Evolutionary conservation across 768 basidiomycete species (phyloP).

Genomic region (Tulasnella sp.): DNA sequence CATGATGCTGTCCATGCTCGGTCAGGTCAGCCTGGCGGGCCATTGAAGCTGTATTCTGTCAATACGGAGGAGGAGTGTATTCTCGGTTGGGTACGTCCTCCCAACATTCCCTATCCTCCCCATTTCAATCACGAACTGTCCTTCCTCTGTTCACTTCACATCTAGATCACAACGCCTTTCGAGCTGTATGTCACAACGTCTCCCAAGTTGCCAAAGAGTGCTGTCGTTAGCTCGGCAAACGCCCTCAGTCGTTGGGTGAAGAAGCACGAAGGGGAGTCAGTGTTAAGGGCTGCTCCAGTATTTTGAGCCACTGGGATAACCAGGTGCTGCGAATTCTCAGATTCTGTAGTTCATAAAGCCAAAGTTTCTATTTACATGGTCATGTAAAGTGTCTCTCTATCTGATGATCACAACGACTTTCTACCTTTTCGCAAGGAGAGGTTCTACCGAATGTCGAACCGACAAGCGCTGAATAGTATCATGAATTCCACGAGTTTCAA

Average conservation of each 20-base stretch:
- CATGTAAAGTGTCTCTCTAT: too few species aligned
- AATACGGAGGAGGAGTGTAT: slow-evolving; percentile 80
- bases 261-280: slow-evolving; percentile 73
- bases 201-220: slow-evolving; percentile 74
- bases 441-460: too few species aligned
- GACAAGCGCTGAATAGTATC: too few species aligned
- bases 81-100: slow-evolving; percentile 81
- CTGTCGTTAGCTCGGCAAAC: slow-evolving; percentile 81
- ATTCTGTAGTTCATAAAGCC: too few species aligned
- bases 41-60: slow-evolving; percentile 81
- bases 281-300: slow-evolving; percentile 82
- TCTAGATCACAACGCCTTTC: slow-evolving; percentile 87
- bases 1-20: slow-evolving; percentile 88
- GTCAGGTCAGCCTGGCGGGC: slow-evolving; percentile 62
- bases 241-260: slow-evolving; percentile 84
- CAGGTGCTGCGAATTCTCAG: too few species aligned
- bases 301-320: too few species aligned
- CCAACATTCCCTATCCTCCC: not conserved
- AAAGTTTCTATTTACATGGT: too few species aligned
- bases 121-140: not conserved
- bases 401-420: too few species aligned
- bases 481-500: too few species aligned
- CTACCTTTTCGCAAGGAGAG: too few species aligned
- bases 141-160: not conserved
- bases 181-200: slow-evolving; percentile 83